Conservation (phyloP, 352 stramenopile genomes). For the Globisporangium cylindrosporum region DNA sequence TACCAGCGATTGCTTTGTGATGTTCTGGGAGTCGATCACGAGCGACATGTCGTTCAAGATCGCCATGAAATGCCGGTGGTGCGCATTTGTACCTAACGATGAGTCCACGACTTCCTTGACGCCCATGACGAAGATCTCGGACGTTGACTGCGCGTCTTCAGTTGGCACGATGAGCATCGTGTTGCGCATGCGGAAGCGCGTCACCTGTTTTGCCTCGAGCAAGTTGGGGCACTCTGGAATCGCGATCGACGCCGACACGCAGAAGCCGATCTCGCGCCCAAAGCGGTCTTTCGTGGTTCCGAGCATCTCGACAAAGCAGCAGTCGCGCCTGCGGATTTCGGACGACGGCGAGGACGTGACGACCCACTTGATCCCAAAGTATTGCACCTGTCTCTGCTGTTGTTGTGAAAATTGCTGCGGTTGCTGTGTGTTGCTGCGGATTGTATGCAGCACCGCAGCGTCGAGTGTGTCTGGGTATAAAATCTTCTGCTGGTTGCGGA, state of each 20-base stretch:
- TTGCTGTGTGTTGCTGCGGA: slow-evolving; percentile 13
- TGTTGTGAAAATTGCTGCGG: slow-evolving; percentile 7
- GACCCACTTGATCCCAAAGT: slow-evolving; percentile 53
- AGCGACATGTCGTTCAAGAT: slow-evolving; percentile 52
- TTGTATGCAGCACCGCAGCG: slow-evolving; percentile 35
- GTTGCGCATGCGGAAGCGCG: slow-evolving; percentile 40
- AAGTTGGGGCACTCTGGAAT: slow-evolving; percentile 45
- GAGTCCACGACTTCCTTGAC: slow-evolving; percentile 29
- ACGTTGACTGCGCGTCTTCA: slow-evolving; percentile 27
- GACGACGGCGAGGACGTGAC: slow-evolving; percentile 26
- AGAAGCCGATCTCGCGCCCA: slow-evolving; percentile 41
- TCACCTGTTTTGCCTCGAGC: slow-evolving; percentile 25
- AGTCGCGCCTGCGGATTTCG: slow-evolving; percentile 30
- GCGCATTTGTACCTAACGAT: slow-evolving; percentile 34
- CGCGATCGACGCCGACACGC: slow-evolving; percentile 36
- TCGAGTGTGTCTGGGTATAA: slow-evolving; percentile 41
- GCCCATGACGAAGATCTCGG: slow-evolving; percentile 48
- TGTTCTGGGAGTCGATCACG: slow-evolving; percentile 53
- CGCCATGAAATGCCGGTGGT: slow-evolving; percentile 45
- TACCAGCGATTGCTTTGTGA: slow-evolving; percentile 34
- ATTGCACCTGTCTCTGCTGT: slow-evolving; percentile 30
- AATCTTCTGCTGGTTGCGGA: slow-evolving; percentile 43
- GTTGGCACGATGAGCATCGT: slow-evolving; percentile 42
- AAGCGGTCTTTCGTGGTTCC: slow-evolving; percentile 36
- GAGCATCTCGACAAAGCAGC: slow-evolving; percentile 51